These are phyloP conservation scores for Colletotrichum tofieldiae DNA, from an alignment of 2,329 filamentous ascomycete species.

Conservation along the genomic window DNA sequence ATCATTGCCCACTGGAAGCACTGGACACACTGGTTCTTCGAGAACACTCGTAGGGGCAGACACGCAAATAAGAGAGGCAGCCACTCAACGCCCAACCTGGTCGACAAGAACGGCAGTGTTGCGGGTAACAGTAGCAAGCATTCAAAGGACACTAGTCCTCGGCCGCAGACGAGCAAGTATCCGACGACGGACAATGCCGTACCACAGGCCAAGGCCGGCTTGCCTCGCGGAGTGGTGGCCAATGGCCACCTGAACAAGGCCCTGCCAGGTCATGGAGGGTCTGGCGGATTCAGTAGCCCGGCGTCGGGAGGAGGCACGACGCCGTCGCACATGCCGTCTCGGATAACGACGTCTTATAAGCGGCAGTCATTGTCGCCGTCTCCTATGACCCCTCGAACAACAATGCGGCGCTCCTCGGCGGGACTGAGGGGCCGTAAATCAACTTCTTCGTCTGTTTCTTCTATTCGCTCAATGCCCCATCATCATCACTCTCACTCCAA, in stretches of 20 bases:
- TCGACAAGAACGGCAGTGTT: conserved; percentile 63
- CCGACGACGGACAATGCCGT: conserved; percentile 57
- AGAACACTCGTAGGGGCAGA: conserved; percentile 69
- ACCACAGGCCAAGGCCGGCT: conserved; percentile 57
- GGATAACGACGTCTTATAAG: conserved; percentile 67
- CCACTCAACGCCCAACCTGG: conserved; percentile 73
- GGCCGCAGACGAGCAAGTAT: conserved; percentile 74
- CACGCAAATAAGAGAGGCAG: conserved; percentile 66
- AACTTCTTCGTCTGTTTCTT: conserved; percentile 95
- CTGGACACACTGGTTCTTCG: conserved; percentile 75
- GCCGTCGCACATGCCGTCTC: conserved; percentile 50
- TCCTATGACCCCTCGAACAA: conserved; percentile 89
- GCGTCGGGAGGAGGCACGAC: conserved; percentile 48
- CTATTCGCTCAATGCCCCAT: conserved; percentile 91
- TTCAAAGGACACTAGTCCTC: conserved; percentile 68
- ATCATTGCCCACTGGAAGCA: conserved; percentile 75
- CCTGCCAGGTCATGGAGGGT: conserved; percentile 19
- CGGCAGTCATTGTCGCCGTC: conserved; percentile 88
- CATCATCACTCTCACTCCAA: conserved; percentile 92
- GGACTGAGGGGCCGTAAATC: conserved; percentile 94
- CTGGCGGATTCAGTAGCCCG: conserved; percentile 47
- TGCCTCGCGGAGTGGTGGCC: conserved; percentile 67
- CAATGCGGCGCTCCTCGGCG: conserved; percentile 85
- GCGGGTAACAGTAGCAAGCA: conserved; percentile 56
- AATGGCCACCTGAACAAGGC: conserved; percentile 63